phyloP scores from a whole-genome alignment of 1,284 basidiomycete species.

The Filobasidium uniguttulatum region DNA sequence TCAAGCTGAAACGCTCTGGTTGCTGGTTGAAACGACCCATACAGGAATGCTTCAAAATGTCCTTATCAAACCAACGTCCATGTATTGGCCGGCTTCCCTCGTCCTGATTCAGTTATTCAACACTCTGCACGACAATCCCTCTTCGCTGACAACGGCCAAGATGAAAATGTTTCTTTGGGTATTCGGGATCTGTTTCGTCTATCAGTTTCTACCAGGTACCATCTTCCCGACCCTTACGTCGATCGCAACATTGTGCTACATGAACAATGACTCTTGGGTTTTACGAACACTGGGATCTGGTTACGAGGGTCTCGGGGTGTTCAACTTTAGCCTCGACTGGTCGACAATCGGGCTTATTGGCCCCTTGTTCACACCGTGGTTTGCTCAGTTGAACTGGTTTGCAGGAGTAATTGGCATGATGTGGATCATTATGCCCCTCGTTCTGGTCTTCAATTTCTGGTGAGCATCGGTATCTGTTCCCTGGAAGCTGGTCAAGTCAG shows the following conservation, averaged over 20 bases:
- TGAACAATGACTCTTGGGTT: conserved; percentile 36
- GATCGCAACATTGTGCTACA: conserved; percentile 39
- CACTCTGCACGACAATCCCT: conserved; percentile 39
- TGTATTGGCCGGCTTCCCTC: conserved; percentile 40
- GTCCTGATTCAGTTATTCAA: conserved; percentile 42
- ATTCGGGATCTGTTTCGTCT: conserved; percentile 36
- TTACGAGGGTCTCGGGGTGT: conserved; percentile 41
- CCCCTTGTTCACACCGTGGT: conserved; percentile 42
- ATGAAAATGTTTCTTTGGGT: conserved; percentile 38
- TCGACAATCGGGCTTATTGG: conserved; percentile 32
- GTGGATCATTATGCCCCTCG: conserved; percentile 40
- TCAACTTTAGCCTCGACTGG: conserved; percentile 43
- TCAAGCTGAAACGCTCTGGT: neutral
- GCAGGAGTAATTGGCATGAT: conserved; percentile 37
- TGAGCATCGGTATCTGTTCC: conserved; percentile 14
- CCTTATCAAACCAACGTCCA: conserved; percentile 27
- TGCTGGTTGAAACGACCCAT: too few species aligned
- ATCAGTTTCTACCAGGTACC: conserved; percentile 40
- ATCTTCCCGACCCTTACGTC: conserved; percentile 41
- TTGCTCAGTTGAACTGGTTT: conserved; percentile 38
- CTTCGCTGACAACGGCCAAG: conserved; percentile 30
- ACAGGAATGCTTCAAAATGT: conserved; percentile 36
- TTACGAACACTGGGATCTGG: conserved; percentile 40
- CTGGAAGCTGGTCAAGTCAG: neutral
- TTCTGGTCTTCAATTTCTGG: conserved; percentile 40